Evolutionary conservation across 2,329 filamentous ascomycete genomes (phyloP).

Genomic region (Hymenoscyphus infarciens): DNA sequence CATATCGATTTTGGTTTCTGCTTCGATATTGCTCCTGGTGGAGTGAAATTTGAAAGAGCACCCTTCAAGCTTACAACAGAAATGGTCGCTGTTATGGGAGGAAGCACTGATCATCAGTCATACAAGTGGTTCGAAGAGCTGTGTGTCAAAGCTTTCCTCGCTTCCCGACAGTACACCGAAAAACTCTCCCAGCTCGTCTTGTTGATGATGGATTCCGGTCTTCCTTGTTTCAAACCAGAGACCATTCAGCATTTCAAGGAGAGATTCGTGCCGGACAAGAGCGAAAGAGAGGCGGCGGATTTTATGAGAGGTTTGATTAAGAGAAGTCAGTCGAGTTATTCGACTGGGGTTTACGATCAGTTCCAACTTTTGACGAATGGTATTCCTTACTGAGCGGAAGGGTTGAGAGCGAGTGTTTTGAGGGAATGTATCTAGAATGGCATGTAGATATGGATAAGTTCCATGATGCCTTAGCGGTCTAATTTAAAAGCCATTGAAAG

Average conservation of each 20-base stretch:
- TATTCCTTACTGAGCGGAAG: slow-evolving; percentile 66
- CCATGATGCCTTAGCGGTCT: background rate
- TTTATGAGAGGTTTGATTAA: slow-evolving; percentile 87
- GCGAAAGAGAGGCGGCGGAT: slow-evolving; percentile 87
- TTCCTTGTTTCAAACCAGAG: slow-evolving; percentile 97
- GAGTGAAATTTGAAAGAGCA: slow-evolving; percentile 94
- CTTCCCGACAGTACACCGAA: slow-evolving; percentile 78
- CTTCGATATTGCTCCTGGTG: slow-evolving; percentile 96
- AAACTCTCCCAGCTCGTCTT: slow-evolving; percentile 87
- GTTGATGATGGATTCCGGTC: slow-evolving; percentile 91
- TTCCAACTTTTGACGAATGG: slow-evolving; percentile 97
- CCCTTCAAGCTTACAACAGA: slow-evolving; percentile 97
- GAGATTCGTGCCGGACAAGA: slow-evolving; percentile 88
- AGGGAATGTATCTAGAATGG: background rate
- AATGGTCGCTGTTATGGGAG: slow-evolving; percentile 99
- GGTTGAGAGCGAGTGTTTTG: background rate
- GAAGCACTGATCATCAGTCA: slow-evolving; percentile 74
- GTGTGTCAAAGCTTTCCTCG: slow-evolving; percentile 91
- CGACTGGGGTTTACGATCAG: slow-evolving; percentile 93
- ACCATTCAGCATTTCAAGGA: slow-evolving; percentile 90
- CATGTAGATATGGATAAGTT: background rate
- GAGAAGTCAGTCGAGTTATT: slow-evolving; percentile 87
- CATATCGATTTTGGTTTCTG: slow-evolving; percentile 99
- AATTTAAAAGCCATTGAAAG: background rate
- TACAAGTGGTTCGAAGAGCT: slow-evolving; percentile 97